phyloP scores from a whole-genome alignment of 2,329 filamentous ascomycete species.

The Botrytis paeoniae region DNA sequence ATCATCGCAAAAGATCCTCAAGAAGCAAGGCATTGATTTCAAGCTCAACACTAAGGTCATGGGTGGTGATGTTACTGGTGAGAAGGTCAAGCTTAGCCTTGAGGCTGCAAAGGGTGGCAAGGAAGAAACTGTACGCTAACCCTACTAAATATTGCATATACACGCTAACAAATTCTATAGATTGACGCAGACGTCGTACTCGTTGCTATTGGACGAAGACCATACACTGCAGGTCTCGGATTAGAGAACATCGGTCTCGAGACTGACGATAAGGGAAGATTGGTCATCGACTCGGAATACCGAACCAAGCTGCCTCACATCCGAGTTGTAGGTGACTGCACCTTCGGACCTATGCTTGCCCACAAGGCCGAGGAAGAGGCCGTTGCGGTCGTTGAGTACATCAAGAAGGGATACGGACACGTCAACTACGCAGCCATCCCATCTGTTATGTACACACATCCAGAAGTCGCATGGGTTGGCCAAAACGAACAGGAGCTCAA shows the following conservation, averaged over 20 bases:
- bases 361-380: conserved; percentile 99
- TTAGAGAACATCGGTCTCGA: conserved; percentile 93
- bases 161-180: conserved; percentile 43
- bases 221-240: conserved; percentile 87
- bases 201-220: conserved; percentile 92
- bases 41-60: conserved; percentile 96
- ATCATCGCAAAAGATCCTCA: conserved; percentile 83
- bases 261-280: conserved; percentile 85
- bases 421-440: conserved; percentile 99
- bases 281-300: conserved; percentile 98
- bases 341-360: conserved; percentile 97
- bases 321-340: conserved; percentile 91
- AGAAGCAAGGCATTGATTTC: conserved; percentile 97
- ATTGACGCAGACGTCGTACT: conserved; percentile 94
- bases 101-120: conserved; percentile 97
- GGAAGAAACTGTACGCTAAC: conserved; percentile 70
- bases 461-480: conserved; percentile 97
- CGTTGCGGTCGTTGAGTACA: conserved; percentile 92
- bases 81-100: conserved; percentile 75
- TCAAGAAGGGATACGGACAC: conserved; percentile 96
- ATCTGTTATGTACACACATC: conserved; percentile 99
- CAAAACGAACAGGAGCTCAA: conserved; percentile 97
- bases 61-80: conserved; percentile 75
- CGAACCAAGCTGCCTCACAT: conserved; percentile 97
- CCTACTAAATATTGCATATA: conserved; percentile 3